These are phyloP conservation scores for Agaricus bisporus DNA, from an alignment of 768 basidiomycete genomes.

Conservation along the genomic window DNA sequence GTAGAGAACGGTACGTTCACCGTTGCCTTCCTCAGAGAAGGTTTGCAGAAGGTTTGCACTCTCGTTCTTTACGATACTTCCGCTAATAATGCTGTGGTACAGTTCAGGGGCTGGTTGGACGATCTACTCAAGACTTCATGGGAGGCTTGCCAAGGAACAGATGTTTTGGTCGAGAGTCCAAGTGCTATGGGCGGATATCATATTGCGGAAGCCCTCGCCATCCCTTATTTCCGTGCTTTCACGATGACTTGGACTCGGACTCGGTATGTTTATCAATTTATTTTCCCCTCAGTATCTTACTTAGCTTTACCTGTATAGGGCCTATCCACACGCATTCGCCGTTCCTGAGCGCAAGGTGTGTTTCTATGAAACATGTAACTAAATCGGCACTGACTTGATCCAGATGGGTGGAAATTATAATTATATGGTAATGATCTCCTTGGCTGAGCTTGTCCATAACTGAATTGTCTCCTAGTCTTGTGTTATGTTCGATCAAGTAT, in stretches of 20 bases:
- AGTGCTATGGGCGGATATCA: conserved; percentile 97
- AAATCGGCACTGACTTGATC: neutral
- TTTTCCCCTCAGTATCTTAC: neutral
- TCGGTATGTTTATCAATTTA: conserved; percentile 34
- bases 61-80: neutral
- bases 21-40: conserved; percentile 90
- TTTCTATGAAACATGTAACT: neutral
- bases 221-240: conserved; percentile 94
- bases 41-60: conserved; percentile 64
- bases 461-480: conserved; percentile 54
- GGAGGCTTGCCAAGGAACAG: conserved; percentile 93
- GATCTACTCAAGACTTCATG: conserved; percentile 92
- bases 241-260: conserved; percentile 99
- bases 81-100: conserved; percentile 10
- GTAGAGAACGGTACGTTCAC: conserved; percentile 98
- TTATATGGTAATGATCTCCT: conserved; percentile 68
- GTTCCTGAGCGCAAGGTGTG: conserved; percentile 89
- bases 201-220: conserved; percentile 89
- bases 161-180: conserved; percentile 91
- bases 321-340: conserved; percentile 96
- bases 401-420: conserved; percentile 97
- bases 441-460: neutral
- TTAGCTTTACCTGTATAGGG: conserved; percentile 35
- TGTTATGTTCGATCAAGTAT: conserved; percentile 96
- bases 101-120: conserved; percentile 98